Percentiles rank a stretch among this genome's conserved stretches.
phyloP scores from a whole-genome alignment of 495 filamentous ascomycete genomes.

The Chaetomium tenue region DNA sequence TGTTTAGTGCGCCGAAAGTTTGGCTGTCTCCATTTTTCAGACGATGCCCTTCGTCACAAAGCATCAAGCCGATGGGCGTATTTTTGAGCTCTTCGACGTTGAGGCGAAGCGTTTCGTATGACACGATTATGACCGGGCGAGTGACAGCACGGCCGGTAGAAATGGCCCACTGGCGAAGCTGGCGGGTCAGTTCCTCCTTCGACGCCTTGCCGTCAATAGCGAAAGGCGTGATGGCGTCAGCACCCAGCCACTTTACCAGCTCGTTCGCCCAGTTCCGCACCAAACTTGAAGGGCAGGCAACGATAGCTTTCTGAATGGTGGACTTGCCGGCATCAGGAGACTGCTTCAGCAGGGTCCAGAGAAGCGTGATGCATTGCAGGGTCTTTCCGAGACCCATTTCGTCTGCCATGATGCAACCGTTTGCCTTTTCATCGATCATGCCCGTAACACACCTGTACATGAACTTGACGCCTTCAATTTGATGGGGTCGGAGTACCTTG shows the following conservation, averaged over 20 bases:
- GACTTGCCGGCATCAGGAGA: constrained; percentile 90
- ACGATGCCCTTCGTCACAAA: constrained; percentile 99
- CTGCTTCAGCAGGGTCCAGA: constrained; percentile 97
- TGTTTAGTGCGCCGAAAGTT: constrained; percentile 87
- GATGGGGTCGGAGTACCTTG: constrained; percentile 93
- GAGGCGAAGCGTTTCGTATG: constrained; percentile 91
- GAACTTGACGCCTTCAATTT: constrained; percentile 98
- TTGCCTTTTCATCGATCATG: constrained; percentile 87
- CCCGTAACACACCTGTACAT: constrained; percentile 92
- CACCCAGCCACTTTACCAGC: constrained; percentile 89
- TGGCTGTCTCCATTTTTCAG: constrained; percentile 96
- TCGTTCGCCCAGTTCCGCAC: constrained; percentile 99
- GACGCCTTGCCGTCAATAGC: constrained; percentile 95
- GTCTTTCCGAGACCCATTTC: constrained; percentile 99
- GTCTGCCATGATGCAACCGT: constrained; percentile 99
- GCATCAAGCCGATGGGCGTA: constrained; percentile 83
- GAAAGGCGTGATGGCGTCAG: constrained; percentile 88
- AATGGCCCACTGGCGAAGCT: constrained; percentile 93
- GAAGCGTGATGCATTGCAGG: constrained; percentile 63
- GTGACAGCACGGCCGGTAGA: constrained; percentile 85
- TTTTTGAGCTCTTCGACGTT: constrained; percentile 86
- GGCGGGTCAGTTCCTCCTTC: constrained; percentile 84
- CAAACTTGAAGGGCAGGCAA: constrained; percentile 96
- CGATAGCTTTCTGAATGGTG: constrained; percentile 95
- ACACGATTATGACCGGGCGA: constrained; percentile 97